phyloP scores from a whole-genome alignment of 2,329 filamentous ascomycete genomes.

The Fusarium annulatum region DNA sequence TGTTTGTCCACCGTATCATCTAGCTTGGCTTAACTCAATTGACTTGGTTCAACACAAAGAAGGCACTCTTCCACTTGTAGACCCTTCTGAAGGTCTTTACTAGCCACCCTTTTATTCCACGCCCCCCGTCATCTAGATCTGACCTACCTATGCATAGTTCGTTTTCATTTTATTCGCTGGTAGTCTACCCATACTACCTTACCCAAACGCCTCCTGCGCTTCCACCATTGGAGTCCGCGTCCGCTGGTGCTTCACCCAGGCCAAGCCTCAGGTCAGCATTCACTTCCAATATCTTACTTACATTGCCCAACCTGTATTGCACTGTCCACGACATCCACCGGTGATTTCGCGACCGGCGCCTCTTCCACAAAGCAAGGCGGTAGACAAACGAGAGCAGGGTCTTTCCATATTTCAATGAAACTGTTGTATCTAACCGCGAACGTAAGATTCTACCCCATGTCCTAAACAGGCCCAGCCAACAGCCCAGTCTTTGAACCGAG shows the following conservation, averaged over 20 bases:
- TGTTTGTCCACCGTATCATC: slow-evolving; percentile 3
- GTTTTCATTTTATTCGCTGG: slow-evolving; percentile 28
- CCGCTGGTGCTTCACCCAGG: background rate
- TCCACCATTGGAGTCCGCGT: slow-evolving; percentile 13
- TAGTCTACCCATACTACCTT: slow-evolving; percentile 5
- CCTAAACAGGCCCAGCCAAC: slow-evolving; percentile 23
- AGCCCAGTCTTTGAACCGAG: slow-evolving; percentile 14
- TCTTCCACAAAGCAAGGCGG: background rate
- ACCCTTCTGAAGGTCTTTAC: slow-evolving; percentile 1
- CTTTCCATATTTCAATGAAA: background rate
- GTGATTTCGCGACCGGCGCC: slow-evolving; percentile 7
- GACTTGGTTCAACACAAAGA: slow-evolving; percentile 18
- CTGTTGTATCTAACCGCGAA: background rate
- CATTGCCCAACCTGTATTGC: slow-evolving; percentile 10
- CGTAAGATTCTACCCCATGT: slow-evolving; percentile 20
- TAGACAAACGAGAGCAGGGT: background rate
- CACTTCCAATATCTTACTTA: slow-evolving; percentile 13
- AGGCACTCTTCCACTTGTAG: slow-evolving; percentile 1
- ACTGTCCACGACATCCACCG: slow-evolving; percentile 13
- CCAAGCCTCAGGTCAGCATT: slow-evolving; percentile 14
- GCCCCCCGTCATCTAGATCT: slow-evolving; percentile 29
- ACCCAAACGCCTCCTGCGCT: slow-evolving; percentile 36
- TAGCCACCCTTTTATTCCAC: slow-evolving; percentile 14
- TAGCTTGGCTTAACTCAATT: background rate
- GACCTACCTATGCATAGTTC: slow-evolving; percentile 20